Percentiles rank a stretch among this genome's conserved stretches.
Evolutionary conservation across 2,329 filamentous ascomycete genomes (phyloP).

Genomic region (Davidsoniella eucalypti): DNA sequence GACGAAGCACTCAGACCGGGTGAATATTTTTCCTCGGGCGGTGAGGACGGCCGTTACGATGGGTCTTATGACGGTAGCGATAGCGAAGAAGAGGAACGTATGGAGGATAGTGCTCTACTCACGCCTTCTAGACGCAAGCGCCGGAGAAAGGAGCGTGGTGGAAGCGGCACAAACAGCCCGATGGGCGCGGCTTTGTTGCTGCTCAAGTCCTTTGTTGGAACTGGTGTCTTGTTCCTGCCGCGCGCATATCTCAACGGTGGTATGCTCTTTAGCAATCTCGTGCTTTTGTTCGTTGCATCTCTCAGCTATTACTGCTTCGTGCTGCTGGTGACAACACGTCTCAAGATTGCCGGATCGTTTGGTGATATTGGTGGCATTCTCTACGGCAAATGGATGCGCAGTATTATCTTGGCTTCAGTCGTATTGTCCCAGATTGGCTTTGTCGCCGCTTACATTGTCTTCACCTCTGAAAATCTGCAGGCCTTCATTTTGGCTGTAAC

Average conservation of each 20-base stretch:
- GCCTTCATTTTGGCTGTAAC: conserved; percentile 88
- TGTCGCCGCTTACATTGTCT: conserved; percentile 89
- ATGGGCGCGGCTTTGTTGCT: conserved; percentile 69
- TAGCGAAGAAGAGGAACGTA: conserved; percentile 59
- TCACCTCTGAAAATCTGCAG: conserved; percentile 87
- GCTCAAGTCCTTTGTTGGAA: conserved; percentile 95
- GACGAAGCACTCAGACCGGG: conserved; percentile 76
- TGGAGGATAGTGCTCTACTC: conserved; percentile 74
- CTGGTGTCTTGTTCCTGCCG: conserved; percentile 83
- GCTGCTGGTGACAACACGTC: conserved; percentile 69
- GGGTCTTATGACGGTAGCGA: conserved; percentile 24
- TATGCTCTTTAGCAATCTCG: conserved; percentile 89
- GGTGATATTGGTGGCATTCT: conserved; percentile 89
- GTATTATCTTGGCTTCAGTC: conserved; percentile 75
- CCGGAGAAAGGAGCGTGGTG: conserved; percentile 57
- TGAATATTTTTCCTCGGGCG: conserved; percentile 78
- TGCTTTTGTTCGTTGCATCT: conserved; percentile 69
- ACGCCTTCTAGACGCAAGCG: conserved; percentile 58
- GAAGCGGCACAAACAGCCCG: conserved; percentile 59
- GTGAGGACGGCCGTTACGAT: conserved; percentile 44
- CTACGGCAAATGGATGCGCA: conserved; percentile 81
- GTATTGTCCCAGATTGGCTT: conserved; percentile 93
- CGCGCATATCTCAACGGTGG: conserved; percentile 90
- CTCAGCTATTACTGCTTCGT: conserved; percentile 98
- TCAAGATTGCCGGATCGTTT: conserved; percentile 84